Percentiles rank a stretch among this genome's conserved stretches.
Evolutionary conservation across 768 basidiomycete species (phyloP).

Genomic region (Lactarius akahatsu): DNA sequence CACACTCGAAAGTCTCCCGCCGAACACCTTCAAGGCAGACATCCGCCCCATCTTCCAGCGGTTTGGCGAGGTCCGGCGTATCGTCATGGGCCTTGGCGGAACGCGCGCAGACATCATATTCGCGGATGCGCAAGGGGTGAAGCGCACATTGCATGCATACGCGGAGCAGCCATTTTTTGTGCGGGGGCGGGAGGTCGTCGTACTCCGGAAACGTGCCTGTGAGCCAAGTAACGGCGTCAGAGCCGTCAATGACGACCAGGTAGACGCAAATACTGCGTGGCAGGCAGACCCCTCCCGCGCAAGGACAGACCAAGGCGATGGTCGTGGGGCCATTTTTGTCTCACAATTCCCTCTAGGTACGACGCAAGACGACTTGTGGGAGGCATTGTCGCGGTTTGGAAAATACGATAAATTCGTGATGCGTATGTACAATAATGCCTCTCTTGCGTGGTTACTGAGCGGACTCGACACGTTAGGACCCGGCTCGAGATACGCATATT

Average conservation of each 20-base stretch:
- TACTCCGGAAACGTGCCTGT: background rate
- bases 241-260: background rate
- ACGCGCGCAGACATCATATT: conserved; percentile 14
- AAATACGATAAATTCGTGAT: conserved; percentile 12
- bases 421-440: conserved; percentile 11
- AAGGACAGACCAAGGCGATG: background rate
- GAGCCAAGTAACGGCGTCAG: background rate
- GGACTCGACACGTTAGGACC: background rate
- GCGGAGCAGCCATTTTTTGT: conserved; percentile 12
- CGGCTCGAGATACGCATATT: conserved; percentile 18
- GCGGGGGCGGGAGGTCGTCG: conserved; percentile 1
- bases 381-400: conserved; percentile 7
- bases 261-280: background rate
- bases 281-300: background rate
- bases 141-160: conserved; percentile 13
- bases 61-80: conserved; percentile 9
- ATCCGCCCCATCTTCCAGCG: conserved; percentile 13
- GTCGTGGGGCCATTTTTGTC: background rate
- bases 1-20: background rate
- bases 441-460: background rate
- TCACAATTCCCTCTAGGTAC: background rate
- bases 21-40: conserved; percentile 11
- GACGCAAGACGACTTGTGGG: conserved; percentile 2
- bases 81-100: background rate
- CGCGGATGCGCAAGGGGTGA: background rate